A percentile compares a stretch with the other conserved stretches of the same genome.
Evolutionary conservation across 768 basidiomycete genomes (phyloP).

Genomic region (Tulasnella sp.): DNA sequence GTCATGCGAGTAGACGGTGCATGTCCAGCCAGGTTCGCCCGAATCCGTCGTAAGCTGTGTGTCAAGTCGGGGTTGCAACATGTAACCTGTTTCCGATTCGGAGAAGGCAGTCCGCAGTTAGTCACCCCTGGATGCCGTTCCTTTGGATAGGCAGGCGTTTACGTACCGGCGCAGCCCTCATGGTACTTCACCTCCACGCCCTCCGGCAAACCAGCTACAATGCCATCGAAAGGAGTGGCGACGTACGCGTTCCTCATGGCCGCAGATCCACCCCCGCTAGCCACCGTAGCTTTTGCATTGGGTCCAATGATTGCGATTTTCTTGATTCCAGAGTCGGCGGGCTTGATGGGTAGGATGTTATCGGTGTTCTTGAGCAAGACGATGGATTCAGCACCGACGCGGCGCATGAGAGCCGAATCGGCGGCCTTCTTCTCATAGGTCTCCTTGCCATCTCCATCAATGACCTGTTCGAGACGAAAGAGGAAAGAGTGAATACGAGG

Average conservation of each 20-base stretch:
- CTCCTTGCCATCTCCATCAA: slow-evolving; percentile 62
- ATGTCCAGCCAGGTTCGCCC: slow-evolving; percentile 66
- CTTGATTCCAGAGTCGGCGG: slow-evolving; percentile 42
- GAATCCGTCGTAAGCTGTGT: slow-evolving; percentile 55
- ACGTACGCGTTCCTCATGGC: slow-evolving; percentile 61
- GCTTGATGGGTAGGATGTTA: slow-evolving; percentile 55
- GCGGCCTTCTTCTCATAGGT: slow-evolving; percentile 63
- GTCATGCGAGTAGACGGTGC: slow-evolving; percentile 64
- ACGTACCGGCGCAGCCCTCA: slow-evolving; percentile 66
- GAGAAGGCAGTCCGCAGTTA: too few relatives aligned
- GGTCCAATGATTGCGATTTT: slow-evolving; percentile 69
- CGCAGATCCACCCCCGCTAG: slow-evolving; percentile 79
- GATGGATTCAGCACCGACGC: slow-evolving; percentile 57
- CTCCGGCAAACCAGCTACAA: slow-evolving; percentile 54
- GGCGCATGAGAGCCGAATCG: slow-evolving; percentile 60
- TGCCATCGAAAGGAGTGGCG: slow-evolving; percentile 65
- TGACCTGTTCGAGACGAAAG: slow-evolving; percentile 42
- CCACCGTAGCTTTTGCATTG: slow-evolving; percentile 64
- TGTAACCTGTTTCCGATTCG: slow-evolving; percentile 52
- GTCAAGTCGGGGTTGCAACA: slow-evolving; percentile 69
- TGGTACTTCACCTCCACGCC: slow-evolving; percentile 58
- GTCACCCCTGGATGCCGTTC: too few relatives aligned
- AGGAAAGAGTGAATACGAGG: slow-evolving; percentile 55
- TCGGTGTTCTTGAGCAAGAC: slow-evolving; percentile 68
- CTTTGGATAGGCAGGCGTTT: neutral